Conservation (phyloP, 2,329 filamentous ascomycete genomes). For the Boeremia exigua region DNA sequence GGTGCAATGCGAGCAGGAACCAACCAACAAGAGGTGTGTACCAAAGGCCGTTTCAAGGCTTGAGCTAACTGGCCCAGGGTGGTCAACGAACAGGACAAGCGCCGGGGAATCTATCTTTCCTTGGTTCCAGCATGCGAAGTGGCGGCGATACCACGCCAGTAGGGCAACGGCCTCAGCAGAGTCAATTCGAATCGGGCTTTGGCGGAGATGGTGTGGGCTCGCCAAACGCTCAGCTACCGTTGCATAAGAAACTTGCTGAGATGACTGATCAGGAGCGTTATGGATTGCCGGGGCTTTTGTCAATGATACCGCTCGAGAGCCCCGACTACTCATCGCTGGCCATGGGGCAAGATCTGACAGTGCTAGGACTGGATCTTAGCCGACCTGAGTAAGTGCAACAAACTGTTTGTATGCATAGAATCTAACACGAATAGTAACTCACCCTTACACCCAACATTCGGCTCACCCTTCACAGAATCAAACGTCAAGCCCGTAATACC, state of each 20-base stretch:
- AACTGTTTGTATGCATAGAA: not conserved
- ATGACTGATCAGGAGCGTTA: constrained; percentile 67
- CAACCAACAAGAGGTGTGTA: constrained; percentile 46
- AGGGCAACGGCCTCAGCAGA: constrained; percentile 38
- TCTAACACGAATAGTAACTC: constrained; percentile 49
- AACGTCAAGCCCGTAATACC: constrained; percentile 63
- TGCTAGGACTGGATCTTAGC: constrained; percentile 68
- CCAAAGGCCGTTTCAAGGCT: too few relatives aligned
- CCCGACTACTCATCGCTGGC: constrained; percentile 59
- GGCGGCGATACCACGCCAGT: constrained; percentile 29
- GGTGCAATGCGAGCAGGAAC: constrained; percentile 37
- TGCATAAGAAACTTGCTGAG: constrained; percentile 57
- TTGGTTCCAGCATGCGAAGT: constrained; percentile 34
- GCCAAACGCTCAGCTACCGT: constrained; percentile 43
- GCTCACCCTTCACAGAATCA: constrained; percentile 66
- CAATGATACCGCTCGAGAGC: constrained; percentile 62
- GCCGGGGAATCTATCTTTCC: constrained; percentile 38
- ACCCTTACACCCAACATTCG: constrained; percentile 68
- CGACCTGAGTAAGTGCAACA: constrained; percentile 60
- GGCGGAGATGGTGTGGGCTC: constrained; percentile 39
- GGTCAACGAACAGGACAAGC: constrained; percentile 35
- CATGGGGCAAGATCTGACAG: constrained; percentile 68
- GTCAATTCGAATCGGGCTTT: constrained; percentile 42
- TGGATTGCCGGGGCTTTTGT: constrained; percentile 65
- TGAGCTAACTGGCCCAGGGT: constrained; percentile 25